These are phyloP conservation scores for Diaporthe australafricana DNA, from an alignment of 2,329 filamentous ascomycete species.

Conservation along the genomic window DNA sequence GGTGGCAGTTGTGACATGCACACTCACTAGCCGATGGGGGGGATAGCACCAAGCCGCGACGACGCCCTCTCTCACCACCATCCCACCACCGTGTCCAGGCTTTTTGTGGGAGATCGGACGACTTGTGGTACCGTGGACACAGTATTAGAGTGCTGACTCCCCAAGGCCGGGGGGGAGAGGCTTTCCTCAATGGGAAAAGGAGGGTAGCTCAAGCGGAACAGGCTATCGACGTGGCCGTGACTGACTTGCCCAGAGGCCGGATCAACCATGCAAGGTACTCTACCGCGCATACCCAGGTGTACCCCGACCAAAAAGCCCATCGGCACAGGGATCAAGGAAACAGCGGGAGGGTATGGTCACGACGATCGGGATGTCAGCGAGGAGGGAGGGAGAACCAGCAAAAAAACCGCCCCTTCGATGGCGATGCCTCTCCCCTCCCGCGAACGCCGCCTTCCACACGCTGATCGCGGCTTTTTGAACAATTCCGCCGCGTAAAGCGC, in stretches of 20 bases:
- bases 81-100: background rate
- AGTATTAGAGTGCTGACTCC: conserved; percentile 27
- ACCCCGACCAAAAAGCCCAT: background rate
- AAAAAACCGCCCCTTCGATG: background rate
- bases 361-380: conserved; percentile 3
- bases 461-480: conserved; percentile 16
- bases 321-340: conserved; percentile 7
- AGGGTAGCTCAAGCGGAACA: conserved; percentile 22
- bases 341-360: background rate
- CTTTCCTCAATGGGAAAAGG: conserved; percentile 27
- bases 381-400: too few relatives aligned
- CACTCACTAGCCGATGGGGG: conserved; percentile 4
- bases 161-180: conserved; percentile 1
- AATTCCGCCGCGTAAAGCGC: conserved; percentile 19
- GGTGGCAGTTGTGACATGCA: conserved; percentile 14
- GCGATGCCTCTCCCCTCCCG: background rate
- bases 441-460: background rate
- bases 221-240: conserved; percentile 27
- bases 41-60: background rate
- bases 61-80: background rate
- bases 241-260: conserved; percentile 26
- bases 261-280: conserved; percentile 32
- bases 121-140: background rate
- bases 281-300: conserved; percentile 21
- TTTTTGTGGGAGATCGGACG: background rate